phyloP scores from a whole-genome alignment of 2,329 filamentous ascomycete genomes.

The Zymoseptoria pseudotritici region DNA sequence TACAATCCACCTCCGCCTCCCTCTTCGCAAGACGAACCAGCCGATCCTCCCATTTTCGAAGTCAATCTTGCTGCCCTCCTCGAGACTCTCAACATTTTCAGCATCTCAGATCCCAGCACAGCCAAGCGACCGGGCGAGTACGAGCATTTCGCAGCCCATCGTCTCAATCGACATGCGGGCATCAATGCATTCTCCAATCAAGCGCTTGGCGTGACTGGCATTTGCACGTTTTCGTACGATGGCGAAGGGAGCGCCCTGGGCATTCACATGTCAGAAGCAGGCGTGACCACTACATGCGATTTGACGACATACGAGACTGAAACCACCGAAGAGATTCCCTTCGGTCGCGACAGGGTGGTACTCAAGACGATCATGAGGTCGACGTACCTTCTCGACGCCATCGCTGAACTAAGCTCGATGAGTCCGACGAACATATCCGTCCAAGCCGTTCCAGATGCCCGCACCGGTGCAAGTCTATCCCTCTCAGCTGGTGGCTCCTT shows the following conservation, averaged over 20 bases:
- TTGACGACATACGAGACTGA: slow-evolving; percentile 65
- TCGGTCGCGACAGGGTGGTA: slow-evolving; percentile 68
- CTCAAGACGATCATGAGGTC: slow-evolving; percentile 95
- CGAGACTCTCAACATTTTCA: slow-evolving; percentile 93
- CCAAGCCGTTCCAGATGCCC: slow-evolving; percentile 34
- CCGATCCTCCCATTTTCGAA: slow-evolving; percentile 64
- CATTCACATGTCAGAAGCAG: slow-evolving; percentile 77
- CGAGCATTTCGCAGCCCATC: slow-evolving; percentile 32
- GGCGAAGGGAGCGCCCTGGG: slow-evolving; percentile 70
- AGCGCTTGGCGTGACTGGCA: slow-evolving; percentile 72
- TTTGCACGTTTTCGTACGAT: slow-evolving; percentile 74
- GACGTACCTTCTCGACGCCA: slow-evolving; percentile 61
- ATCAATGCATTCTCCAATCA: slow-evolving; percentile 74
- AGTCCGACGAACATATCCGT: slow-evolving; percentile 51
- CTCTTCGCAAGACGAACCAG: slow-evolving; percentile 30
- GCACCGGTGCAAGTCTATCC: slow-evolving; percentile 56
- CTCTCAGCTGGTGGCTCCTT: slow-evolving; percentile 59
- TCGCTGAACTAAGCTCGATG: slow-evolving; percentile 61
- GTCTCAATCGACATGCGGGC: slow-evolving; percentile 33
- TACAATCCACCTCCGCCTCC: slow-evolving; percentile 50
- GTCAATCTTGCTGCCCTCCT: slow-evolving; percentile 80
- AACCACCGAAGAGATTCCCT: slow-evolving; percentile 68
- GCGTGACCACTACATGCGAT: slow-evolving; percentile 82
- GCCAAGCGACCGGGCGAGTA: slow-evolving; percentile 29
- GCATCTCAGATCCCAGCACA: slow-evolving; percentile 47